Base-by-base conservation (phyloP, 208 protist species). In the Trypanosomatidae sp. region DNA sequence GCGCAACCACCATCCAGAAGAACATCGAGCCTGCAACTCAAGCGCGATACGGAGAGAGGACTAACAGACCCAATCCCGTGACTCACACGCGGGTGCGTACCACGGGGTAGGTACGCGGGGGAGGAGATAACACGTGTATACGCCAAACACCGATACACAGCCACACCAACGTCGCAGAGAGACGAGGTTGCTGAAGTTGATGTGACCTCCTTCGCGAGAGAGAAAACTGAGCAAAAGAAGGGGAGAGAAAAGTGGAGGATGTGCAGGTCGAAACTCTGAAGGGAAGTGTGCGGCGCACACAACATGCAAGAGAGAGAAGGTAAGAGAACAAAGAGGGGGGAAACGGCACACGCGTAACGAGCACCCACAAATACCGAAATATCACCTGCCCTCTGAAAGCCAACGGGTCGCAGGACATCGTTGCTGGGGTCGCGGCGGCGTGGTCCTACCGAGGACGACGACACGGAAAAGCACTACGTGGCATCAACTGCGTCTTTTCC, bases 1-100 rank as follows among this genome's bases (percentile, higher is more conserved):
- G 52, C 19, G 69, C 68, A 66, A 90, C 64, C 10, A 96, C 83
- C 77, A 96, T 81, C 30, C 70, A 91, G 50, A 91, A 71, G 78
- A 96, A 92, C 91, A 94, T 96, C 39, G 7, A 53, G n/a, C 44
- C 25, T 65, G 60, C 8, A 15, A 25, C 5, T 1, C 13, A 33
- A 43, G 17, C 1, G 17, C 3, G 36, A 10, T 22, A 43, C 6
- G n/a, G 17, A 41, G 2, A 15, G 7, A 64, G n/a, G n/a, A 43
- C 8, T n/a, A 43, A 22, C 15, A 64, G 15, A 12, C 12, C 58
- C 58, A 64, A 64, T 43, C 33, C 58, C 36, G 58, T n/a, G 33
- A 25, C 58, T 8, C 58, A 19, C 58, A 41, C 39, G 19, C 25
- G 39, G 22, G 9, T 2, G 60, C 39, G 36, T 25, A 22, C 33